Percentiles rank a stretch among this genome's conserved stretches.
These are phyloP conservation scores for Liriodendron chinense DNA, from an alignment of 164 flowering plant genomes.

Conservation along the genomic window DNA sequence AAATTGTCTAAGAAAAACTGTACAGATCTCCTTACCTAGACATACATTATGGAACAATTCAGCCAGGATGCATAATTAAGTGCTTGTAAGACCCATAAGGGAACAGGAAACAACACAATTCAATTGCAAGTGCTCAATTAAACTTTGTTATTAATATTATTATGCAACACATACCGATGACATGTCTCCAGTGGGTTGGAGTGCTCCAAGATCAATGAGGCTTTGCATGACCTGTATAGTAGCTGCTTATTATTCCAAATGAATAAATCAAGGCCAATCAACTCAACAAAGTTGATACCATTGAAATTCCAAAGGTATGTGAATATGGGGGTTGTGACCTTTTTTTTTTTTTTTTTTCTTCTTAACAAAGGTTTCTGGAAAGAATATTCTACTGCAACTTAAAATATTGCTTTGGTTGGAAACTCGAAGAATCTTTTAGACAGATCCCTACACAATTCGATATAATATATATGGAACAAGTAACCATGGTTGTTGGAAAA, in stretches of 20 bases:
- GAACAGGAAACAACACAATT: background rate
- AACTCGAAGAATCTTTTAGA: background rate
- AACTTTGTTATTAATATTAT: background rate
- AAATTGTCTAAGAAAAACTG: conserved; percentile 87
- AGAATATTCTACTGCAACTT: too few relatives aligned
- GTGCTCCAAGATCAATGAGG: conserved; percentile 84
- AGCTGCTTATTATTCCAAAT: conserved; percentile 8
- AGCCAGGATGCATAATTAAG: background rate
- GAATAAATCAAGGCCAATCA: background rate
- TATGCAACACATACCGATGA: conserved; percentile 52
- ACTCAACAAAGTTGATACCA: background rate
- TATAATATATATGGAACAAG: too few relatives aligned
- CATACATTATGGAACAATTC: conserved; percentile 2
- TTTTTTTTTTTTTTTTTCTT: too few relatives aligned
- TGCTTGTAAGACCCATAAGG: background rate
- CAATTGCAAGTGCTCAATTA: background rate
- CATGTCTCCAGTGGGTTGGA: conserved; percentile 93
- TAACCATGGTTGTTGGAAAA: too few relatives aligned
- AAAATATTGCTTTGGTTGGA: background rate
- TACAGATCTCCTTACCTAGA: conserved; percentile 87
- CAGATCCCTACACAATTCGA: background rate
- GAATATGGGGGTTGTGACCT: too few relatives aligned
- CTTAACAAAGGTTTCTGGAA: too few relatives aligned
- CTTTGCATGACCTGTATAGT: conserved; percentile 70
- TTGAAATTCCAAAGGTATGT: too few relatives aligned